Evolutionary conservation across 805 yeast species (phyloP).

Genomic region (Starmerella apis): DNA sequence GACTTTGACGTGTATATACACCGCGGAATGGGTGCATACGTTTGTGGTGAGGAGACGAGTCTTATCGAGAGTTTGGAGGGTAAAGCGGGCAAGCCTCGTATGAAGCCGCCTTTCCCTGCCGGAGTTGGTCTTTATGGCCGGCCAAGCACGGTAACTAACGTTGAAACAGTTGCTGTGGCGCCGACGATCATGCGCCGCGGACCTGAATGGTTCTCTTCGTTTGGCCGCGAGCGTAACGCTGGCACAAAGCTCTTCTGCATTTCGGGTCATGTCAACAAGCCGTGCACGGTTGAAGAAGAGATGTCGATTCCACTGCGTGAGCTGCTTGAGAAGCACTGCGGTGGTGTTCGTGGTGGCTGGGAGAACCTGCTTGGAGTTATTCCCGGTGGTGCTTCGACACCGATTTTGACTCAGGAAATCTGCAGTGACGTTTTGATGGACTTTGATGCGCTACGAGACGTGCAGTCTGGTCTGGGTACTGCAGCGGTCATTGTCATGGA

Average conservation of each 20-base stretch:
- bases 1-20: slow-evolving; percentile 75
- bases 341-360: slow-evolving; percentile 89
- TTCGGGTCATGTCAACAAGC: slow-evolving; percentile 84
- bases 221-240: slow-evolving; percentile 75
- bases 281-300: slow-evolving; percentile 88
- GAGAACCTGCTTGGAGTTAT: slow-evolving; percentile 77
- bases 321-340: slow-evolving; percentile 78
- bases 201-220: slow-evolving; percentile 72
- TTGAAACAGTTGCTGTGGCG: slow-evolving; percentile 82
- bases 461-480: slow-evolving; percentile 80
- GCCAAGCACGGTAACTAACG: slow-evolving; percentile 84
- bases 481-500: slow-evolving; percentile 90
- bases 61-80: slow-evolving; percentile 83
- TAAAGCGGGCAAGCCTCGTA: slow-evolving; percentile 86
- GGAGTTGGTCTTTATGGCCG: slow-evolving; percentile 87
- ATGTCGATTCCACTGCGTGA: slow-evolving; percentile 83
- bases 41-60: slow-evolving; percentile 89
- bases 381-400: slow-evolving; percentile 88
- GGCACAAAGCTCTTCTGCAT: slow-evolving; percentile 80
- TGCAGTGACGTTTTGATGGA: slow-evolving; percentile 74
- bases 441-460: slow-evolving; percentile 75
- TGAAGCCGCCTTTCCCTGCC: slow-evolving; percentile 92
- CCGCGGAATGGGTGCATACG: slow-evolving; percentile 89
- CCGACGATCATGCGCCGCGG: slow-evolving; percentile 86
- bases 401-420: slow-evolving; percentile 56